Conservation (phyloP, 768 basidiomycete genomes). For the Mycena amicta region DNA sequence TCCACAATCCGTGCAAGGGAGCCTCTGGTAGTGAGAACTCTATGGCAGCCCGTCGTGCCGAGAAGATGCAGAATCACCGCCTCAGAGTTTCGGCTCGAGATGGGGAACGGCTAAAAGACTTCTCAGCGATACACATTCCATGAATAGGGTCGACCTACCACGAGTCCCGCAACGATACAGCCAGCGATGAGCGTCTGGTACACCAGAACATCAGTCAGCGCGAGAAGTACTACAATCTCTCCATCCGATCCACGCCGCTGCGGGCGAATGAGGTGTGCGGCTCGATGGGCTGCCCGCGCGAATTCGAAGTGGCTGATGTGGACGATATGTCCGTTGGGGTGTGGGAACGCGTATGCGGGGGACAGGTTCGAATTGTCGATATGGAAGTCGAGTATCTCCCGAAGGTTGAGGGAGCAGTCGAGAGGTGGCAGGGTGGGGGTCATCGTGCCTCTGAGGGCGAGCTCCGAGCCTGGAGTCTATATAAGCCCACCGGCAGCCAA, state of each 20-base stretch:
- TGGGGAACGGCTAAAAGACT: slow-evolving; percentile 38
- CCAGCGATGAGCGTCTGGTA: slow-evolving; percentile 47
- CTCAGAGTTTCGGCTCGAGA: slow-evolving; percentile 42
- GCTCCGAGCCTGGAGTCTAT: no score
- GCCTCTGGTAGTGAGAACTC: slow-evolving; percentile 34
- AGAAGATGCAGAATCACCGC: slow-evolving; percentile 39
- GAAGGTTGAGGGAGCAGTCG: not conserved
- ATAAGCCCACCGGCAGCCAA: no score
- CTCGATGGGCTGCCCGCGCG: slow-evolving; percentile 45
- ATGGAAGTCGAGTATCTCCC: not conserved
- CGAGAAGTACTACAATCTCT: slow-evolving; percentile 38
- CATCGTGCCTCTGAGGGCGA: no score
- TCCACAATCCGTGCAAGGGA: slow-evolving; percentile 32
- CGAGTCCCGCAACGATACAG: slow-evolving; percentile 36
- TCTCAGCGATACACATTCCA: not conserved
- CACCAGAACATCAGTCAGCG: slow-evolving; percentile 35
- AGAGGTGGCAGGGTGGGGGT: not conserved
- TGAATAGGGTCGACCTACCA: slow-evolving; percentile 30
- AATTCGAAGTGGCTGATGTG: slow-evolving; percentile 45
- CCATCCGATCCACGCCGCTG: slow-evolving; percentile 30
- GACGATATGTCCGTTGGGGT: slow-evolving; percentile 20
- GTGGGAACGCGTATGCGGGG: slow-evolving; percentile 22
- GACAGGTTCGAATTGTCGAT: not conserved
- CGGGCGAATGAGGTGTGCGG: slow-evolving; percentile 41
- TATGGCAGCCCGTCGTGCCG: slow-evolving; percentile 38